Conservation (phyloP, 305 asterid species). For the Plantago lanceolata region DNA sequence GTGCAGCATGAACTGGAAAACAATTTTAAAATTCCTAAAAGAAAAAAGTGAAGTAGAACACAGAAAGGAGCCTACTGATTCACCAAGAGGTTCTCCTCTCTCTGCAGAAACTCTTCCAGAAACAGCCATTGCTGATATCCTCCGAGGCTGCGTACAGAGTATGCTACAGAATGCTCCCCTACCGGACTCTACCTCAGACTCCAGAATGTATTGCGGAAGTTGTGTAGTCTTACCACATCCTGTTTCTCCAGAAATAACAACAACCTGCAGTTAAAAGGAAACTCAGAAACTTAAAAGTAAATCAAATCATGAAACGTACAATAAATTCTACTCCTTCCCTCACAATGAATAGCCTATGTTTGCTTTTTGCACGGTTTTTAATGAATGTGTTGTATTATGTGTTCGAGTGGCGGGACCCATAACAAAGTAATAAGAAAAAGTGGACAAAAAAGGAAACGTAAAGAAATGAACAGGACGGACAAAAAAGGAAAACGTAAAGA, state of each 20-base stretch:
- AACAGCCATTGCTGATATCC: slow-evolving; percentile 96
- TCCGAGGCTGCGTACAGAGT: slow-evolving; percentile 96
- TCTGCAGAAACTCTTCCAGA: slow-evolving; percentile 95
- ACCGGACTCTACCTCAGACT: slow-evolving; percentile 95
- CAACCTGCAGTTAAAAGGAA: slow-evolving; percentile 53
- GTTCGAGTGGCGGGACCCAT: no score
- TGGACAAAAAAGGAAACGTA: no score
- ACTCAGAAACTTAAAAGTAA: slow-evolving; percentile 21
- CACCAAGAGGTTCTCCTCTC: slow-evolving; percentile 98
- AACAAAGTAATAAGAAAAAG: no score
- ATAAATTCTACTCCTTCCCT: no score
- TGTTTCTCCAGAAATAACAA: slow-evolving; percentile 97
- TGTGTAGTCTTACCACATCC: slow-evolving; percentile 99
- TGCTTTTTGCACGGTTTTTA: no score
- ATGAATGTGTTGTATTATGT: no score
- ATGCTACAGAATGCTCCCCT: slow-evolving; percentile 98
- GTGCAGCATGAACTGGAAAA: slow-evolving; percentile 18
- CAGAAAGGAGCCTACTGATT: slow-evolving; percentile 65
- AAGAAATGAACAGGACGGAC: no score
- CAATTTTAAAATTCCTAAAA: background rate
- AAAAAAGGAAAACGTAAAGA: no score
- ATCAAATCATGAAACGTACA: slow-evolving; percentile 14
- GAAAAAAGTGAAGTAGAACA: slow-evolving; percentile 21
- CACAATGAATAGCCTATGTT: no score
- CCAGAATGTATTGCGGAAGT: slow-evolving; percentile 92